phyloP scores from a whole-genome alignment of 1,139 yeast species.

The Zygosaccharomyces sapae region DNA sequence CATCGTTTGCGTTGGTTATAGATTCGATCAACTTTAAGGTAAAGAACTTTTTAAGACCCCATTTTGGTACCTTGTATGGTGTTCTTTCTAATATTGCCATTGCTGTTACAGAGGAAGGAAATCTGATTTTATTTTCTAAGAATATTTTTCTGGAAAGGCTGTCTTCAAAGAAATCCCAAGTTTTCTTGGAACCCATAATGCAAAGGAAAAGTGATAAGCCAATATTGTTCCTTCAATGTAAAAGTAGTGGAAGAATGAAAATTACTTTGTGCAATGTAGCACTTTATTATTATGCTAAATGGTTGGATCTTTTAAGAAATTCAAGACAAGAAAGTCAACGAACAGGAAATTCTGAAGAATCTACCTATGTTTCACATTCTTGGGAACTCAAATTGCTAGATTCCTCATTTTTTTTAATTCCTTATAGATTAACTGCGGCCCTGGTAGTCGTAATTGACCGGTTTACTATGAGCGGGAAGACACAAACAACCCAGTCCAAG shows the following conservation, averaged over 20 bases:
- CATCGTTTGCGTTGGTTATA: slow-evolving; percentile 22
- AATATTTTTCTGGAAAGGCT: slow-evolving; percentile 27
- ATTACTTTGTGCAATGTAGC: slow-evolving; percentile 44
- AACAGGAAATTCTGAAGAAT: not conserved
- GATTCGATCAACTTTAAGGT: slow-evolving; percentile 32
- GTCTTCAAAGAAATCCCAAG: slow-evolving; percentile 26
- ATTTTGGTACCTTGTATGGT: slow-evolving; percentile 48
- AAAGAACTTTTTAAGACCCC: slow-evolving; percentile 30
- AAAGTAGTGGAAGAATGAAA: slow-evolving; percentile 34
- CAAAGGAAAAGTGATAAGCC: slow-evolving; percentile 38
- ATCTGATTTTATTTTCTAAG: slow-evolving; percentile 35
- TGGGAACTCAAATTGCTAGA: slow-evolving; percentile 48
- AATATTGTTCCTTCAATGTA: slow-evolving; percentile 34
- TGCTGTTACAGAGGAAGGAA: slow-evolving; percentile 37
- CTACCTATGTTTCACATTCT: slow-evolving; percentile 15
- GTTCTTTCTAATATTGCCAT: slow-evolving; percentile 36
- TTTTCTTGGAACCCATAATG: slow-evolving; percentile 36
- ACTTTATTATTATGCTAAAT: slow-evolving; percentile 52
- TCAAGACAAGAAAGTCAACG: not conserved
- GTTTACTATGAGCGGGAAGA: slow-evolving; percentile 10
- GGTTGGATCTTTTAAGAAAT: slow-evolving; percentile 41
- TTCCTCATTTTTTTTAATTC: slow-evolving; percentile 54
- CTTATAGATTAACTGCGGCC: slow-evolving; percentile 54
- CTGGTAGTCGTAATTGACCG: slow-evolving; percentile 49
- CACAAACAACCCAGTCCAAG: slow-evolving; percentile 35